phyloP scores from a whole-genome alignment of 768 basidiomycete genomes.

The Postia placenta region DNA sequence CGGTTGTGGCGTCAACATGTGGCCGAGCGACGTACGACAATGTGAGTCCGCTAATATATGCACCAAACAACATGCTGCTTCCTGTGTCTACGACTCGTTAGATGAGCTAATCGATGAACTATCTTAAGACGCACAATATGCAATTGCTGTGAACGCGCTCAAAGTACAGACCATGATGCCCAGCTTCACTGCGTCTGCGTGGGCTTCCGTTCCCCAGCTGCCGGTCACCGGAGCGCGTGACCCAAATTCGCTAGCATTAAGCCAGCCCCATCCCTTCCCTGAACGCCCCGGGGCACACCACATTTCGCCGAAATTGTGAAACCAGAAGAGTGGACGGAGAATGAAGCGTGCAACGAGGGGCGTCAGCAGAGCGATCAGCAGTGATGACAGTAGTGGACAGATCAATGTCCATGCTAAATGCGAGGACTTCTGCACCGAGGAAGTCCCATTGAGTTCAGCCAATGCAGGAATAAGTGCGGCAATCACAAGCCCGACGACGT shows the following conservation, averaged over 20 bases:
- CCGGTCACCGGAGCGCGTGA: background rate
- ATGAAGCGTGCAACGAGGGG: constrained; percentile 27
- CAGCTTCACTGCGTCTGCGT: constrained; percentile 17
- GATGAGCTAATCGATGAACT: background rate
- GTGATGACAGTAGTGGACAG: constrained; percentile 49
- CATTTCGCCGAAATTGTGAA: constrained; percentile 9
- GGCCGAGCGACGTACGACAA: constrained; percentile 31
- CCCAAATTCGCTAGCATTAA: background rate
- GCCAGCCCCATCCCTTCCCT: constrained; percentile 12
- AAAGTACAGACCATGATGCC: constrained; percentile 32
- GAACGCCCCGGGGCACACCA: constrained; percentile 16
- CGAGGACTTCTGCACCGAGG: constrained; percentile 21
- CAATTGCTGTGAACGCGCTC: constrained; percentile 40
- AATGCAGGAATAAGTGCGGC: constrained; percentile 45
- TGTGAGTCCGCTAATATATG: constrained; percentile 51
- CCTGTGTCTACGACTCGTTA: constrained; percentile 26
- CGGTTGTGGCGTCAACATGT: background rate
- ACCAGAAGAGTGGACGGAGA: constrained; percentile 18
- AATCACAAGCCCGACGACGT: constrained; percentile 56
- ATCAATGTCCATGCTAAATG: constrained; percentile 32
- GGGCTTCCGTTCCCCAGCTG: constrained; percentile 17
- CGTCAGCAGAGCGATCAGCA: constrained; percentile 40
- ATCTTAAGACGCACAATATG: constrained; percentile 30
- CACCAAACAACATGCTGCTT: constrained; percentile 57
- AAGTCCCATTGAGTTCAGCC: constrained; percentile 11